phyloP scores from a whole-genome alignment of 768 basidiomycete species.

The Tricholoma flavovirens region DNA sequence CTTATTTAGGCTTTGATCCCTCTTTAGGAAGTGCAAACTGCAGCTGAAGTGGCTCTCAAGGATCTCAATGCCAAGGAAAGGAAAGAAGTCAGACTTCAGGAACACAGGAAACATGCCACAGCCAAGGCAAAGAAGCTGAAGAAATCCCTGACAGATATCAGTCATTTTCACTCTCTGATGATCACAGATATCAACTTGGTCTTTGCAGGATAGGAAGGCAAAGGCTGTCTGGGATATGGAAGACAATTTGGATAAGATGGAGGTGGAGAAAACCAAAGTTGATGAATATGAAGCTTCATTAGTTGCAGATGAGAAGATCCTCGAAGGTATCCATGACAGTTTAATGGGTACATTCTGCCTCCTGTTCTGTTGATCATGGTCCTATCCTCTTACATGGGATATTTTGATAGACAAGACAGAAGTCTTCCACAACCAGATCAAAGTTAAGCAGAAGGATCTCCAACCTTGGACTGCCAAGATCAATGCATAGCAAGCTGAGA shows the following conservation, averaged over 20 bases:
- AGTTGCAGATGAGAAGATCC: conserved; percentile 69
- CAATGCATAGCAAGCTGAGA: conserved; percentile 71
- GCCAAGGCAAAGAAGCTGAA: conserved; percentile 84
- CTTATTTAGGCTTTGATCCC: too few species aligned
- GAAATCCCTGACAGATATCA: conserved; percentile 77
- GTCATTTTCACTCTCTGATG: conserved; percentile 16
- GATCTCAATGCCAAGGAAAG: conserved; percentile 74
- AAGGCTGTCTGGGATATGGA: conserved; percentile 62
- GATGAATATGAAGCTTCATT: conserved; percentile 66
- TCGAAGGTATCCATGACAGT: conserved; percentile 81
- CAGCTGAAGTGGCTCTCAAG: conserved; percentile 62
- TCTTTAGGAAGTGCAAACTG: too few species aligned
- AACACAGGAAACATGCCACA: conserved; percentile 78
- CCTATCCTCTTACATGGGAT: not conserved
- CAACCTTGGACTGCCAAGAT: conserved; percentile 93
- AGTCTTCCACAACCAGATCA: conserved; percentile 88
- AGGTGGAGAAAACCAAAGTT: conserved; percentile 60
- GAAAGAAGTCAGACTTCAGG: conserved; percentile 74
- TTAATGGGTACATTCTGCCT: conserved; percentile 59
- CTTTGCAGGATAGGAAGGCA: conserved; percentile 49
- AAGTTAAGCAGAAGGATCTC: conserved; percentile 88
- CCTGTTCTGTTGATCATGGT: too few species aligned
- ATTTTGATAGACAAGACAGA: conserved; percentile 81
- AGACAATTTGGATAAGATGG: too few species aligned
- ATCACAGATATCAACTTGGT: too few species aligned